phyloP scores from a whole-genome alignment of 768 basidiomycete species.

The Lentinula lateritia region DNA sequence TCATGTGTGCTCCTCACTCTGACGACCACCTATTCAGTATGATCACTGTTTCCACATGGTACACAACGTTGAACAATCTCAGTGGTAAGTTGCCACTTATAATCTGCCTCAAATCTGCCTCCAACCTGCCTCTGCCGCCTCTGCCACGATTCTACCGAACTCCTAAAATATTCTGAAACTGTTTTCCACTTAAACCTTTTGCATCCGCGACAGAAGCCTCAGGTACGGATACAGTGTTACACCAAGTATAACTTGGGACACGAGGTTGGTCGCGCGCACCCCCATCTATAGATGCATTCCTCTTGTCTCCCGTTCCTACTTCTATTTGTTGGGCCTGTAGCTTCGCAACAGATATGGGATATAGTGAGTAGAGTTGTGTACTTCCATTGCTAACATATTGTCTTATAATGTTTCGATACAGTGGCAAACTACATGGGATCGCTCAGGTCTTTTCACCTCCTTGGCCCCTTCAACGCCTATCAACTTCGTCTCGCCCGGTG shows the following conservation, averaged over 20 bases:
- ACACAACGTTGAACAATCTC: background rate
- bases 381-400: background rate
- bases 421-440: constrained; percentile 61
- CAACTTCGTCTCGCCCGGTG: constrained; percentile 53
- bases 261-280: background rate
- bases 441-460: constrained; percentile 46
- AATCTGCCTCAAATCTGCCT: too few relatives aligned
- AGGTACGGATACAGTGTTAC: background rate
- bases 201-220: background rate
- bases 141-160: background rate
- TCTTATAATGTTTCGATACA: constrained; percentile 14
- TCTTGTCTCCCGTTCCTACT: background rate
- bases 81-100: too few relatives aligned
- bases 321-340: constrained; percentile 15
- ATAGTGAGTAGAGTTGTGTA: constrained; percentile 29
- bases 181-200: background rate
- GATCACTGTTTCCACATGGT: background rate
- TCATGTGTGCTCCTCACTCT: background rate
- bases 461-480: constrained; percentile 42
- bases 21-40: background rate
- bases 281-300: background rate
- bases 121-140: background rate
- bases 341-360: constrained; percentile 50
- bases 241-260: background rate
- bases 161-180: background rate